Percentiles rank a stretch among this genome's conserved stretches.
phyloP scores from a whole-genome alignment of 2,329 filamentous ascomycete genomes.

The Cylindrodendrum hubeiense region DNA sequence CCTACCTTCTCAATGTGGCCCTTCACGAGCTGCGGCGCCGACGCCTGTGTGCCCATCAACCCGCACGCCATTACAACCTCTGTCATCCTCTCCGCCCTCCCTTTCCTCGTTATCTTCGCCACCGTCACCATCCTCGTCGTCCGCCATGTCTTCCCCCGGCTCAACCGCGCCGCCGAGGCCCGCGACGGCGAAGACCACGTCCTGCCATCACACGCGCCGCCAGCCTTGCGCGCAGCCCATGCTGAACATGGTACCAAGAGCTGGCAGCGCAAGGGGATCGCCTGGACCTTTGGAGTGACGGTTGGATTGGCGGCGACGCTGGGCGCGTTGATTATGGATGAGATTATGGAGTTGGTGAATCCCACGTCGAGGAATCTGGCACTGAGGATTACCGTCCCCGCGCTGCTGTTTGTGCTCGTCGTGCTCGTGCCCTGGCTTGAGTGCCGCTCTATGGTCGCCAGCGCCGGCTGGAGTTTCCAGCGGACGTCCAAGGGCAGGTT shows the following conservation, averaged over 20 bases:
- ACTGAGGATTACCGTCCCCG: constrained; percentile 76
- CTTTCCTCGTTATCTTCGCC: constrained; percentile 79
- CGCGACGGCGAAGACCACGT: constrained; percentile 71
- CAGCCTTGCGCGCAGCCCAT: constrained; percentile 68
- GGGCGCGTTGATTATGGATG: constrained; percentile 84
- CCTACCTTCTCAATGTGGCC: constrained; percentile 52
- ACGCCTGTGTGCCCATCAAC: constrained; percentile 64
- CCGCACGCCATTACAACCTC: constrained; percentile 57
- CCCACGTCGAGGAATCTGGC: constrained; percentile 75
- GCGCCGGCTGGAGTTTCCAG: constrained; percentile 72
- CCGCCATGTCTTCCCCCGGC: constrained; percentile 78
- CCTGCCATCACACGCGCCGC: constrained; percentile 72
- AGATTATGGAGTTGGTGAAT: constrained; percentile 83
- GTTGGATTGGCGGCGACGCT: constrained; percentile 83
- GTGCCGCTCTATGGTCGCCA: constrained; percentile 73
- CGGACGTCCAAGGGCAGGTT: constrained; percentile 67
- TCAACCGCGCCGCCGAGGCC: constrained; percentile 67
- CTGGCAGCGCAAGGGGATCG: constrained; percentile 64
- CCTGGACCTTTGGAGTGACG: constrained; percentile 79
- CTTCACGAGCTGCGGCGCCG: constrained; percentile 65
- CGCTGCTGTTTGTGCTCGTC: constrained; percentile 78
- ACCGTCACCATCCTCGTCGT: constrained; percentile 72
- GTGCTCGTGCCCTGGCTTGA: constrained; percentile 84
- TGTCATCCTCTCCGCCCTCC: constrained; percentile 71
- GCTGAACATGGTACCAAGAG: constrained; percentile 69